Evolutionary conservation across 163 green algal genomes (phyloP).

Genomic region (Coccomyxa subellipsoidea): DNA sequence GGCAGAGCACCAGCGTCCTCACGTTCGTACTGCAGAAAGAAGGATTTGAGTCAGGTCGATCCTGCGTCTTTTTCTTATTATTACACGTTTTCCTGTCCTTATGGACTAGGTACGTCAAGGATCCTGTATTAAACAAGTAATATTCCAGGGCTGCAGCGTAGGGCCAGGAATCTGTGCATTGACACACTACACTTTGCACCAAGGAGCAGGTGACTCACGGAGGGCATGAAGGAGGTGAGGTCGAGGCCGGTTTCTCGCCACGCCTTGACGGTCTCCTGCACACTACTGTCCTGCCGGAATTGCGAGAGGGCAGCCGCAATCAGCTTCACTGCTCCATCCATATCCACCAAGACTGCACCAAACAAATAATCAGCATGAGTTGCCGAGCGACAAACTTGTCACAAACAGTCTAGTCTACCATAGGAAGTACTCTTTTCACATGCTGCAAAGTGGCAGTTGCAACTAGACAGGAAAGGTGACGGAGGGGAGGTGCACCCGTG

Average conservation of each 20-base stretch:
- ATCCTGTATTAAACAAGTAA: too few species aligned
- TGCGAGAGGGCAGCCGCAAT: conserved; percentile 8
- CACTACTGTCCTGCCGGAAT: conserved; percentile 27
- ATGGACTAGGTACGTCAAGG: too few species aligned
- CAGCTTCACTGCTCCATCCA: conserved; percentile 31
- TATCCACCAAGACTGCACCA: conserved; percentile 22
- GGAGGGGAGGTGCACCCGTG: not conserved
- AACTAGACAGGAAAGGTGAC: too few species aligned
- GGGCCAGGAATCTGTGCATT: too few species aligned
- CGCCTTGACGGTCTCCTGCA: conserved; percentile 20
- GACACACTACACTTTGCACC: not conserved
- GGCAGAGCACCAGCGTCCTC: not conserved
- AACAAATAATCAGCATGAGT: not conserved
- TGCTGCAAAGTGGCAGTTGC: too few species aligned
- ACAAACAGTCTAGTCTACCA: not conserved
- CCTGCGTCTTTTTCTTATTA: too few species aligned
- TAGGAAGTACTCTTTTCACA: too few species aligned
- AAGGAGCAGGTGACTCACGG: not conserved
- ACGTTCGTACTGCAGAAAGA: not conserved
- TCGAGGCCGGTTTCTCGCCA: conserved; percentile 30
- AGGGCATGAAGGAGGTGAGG: not conserved
- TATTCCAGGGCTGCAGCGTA: too few species aligned
- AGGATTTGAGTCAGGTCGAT: not conserved
- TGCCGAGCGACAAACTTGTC: not conserved
- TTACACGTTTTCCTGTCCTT: too few species aligned